Conservation (phyloP, 176 grass and related monocot species). For the Rhynchospora tenuis region DNA sequence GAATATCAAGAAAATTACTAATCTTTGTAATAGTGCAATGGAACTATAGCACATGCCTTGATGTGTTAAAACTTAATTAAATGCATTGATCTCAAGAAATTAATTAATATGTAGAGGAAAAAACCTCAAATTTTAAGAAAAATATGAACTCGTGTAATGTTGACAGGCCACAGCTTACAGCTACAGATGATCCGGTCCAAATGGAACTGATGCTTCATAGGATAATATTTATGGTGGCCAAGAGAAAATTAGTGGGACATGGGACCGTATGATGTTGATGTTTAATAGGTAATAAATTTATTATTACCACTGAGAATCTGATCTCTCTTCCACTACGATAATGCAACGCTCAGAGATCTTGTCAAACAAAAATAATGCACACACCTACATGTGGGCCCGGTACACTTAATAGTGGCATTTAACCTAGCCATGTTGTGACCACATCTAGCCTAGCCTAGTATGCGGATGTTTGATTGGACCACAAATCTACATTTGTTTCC, state of each 20-base stretch:
- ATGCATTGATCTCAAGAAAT: too few species aligned
- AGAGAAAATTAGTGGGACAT: slow-evolving; percentile 14
- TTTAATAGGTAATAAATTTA: slow-evolving; percentile 12
- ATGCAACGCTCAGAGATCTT: slow-evolving; percentile 5
- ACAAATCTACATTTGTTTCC: background rate
- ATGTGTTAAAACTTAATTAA: too few species aligned
- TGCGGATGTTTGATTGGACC: slow-evolving; percentile 9
- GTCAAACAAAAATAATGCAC: slow-evolving; percentile 24
- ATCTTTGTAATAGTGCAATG: too few species aligned
- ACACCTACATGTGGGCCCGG: slow-evolving; percentile 8
- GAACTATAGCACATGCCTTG: too few species aligned
- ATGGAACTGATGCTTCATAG: background rate
- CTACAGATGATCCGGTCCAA: background rate
- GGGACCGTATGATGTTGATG: slow-evolving; percentile 13
- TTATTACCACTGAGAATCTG: slow-evolving; percentile 12
- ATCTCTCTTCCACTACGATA: slow-evolving; percentile 22
- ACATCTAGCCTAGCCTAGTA: background rate
- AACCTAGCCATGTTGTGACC: slow-evolving; percentile 14
- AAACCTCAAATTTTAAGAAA: too few species aligned
- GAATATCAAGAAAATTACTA: too few species aligned
- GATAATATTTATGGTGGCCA: background rate
- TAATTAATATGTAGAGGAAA: too few species aligned
- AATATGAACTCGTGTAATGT: too few species aligned
- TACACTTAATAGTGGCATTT: slow-evolving; percentile 12
- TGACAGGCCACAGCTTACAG: background rate